These are phyloP conservation scores for Parascedosporium putredinis DNA, from an alignment of 2,329 filamentous ascomycete species.

Conservation along the genomic window DNA sequence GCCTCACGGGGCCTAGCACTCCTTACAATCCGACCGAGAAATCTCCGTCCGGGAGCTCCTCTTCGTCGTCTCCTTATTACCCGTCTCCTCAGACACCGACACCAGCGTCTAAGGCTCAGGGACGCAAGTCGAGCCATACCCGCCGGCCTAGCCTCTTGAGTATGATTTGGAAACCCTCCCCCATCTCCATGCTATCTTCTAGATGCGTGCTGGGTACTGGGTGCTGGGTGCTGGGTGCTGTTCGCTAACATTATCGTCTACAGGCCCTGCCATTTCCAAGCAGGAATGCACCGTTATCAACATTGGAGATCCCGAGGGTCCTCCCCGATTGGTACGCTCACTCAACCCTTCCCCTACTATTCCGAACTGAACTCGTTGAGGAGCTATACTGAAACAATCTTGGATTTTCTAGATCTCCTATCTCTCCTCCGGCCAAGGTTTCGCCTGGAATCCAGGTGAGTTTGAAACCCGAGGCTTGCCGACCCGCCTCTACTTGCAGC, in stretches of 20 bases:
- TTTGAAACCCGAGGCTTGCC: neutral
- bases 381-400: neutral
- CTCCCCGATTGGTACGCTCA: slow-evolving; percentile 56
- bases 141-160: no score
- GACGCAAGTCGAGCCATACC: no score
- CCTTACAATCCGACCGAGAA: slow-evolving; percentile 31
- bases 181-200: slow-evolving; percentile 51
- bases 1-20: slow-evolving; percentile 20
- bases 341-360: neutral
- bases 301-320: slow-evolving; percentile 63
- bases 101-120: no score
- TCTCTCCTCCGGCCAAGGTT: slow-evolving; percentile 68
- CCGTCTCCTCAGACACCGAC: neutral
- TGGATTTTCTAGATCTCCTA: slow-evolving; percentile 57
- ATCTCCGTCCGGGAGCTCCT: slow-evolving; percentile 33
- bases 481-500: neutral
- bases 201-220: no score
- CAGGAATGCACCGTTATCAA: slow-evolving; percentile 74
- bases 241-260: slow-evolving; percentile 13
- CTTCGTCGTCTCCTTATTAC: slow-evolving; percentile 14
- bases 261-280: slow-evolving; percentile 61
- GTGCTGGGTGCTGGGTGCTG: no score
- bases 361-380: neutral
- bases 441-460: slow-evolving; percentile 70
- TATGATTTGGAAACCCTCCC: slow-evolving; percentile 23